A percentile compares a stretch with the other conserved stretches of the same genome.
phyloP scores from a whole-genome alignment of 768 basidiomycete species.

The Mycena crocata region DNA sequence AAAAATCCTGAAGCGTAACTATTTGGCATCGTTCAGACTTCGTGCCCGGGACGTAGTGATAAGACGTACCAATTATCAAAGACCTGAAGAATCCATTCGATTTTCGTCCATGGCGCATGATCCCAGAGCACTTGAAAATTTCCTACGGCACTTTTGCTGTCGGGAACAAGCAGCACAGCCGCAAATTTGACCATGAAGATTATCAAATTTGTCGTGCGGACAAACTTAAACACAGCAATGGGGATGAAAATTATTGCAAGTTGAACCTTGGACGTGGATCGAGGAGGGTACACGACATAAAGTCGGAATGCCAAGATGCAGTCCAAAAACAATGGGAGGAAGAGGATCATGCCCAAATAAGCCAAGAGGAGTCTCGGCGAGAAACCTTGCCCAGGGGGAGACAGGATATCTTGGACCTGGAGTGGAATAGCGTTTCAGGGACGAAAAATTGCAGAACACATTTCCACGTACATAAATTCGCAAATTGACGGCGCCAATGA shows the following conservation, averaged over 20 bases:
- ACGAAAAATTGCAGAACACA: too few species aligned
- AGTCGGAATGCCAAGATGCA: slow-evolving; percentile 52
- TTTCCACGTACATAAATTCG: slow-evolving; percentile 36
- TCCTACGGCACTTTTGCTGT: fast-evolving
- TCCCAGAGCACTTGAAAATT: slow-evolving; percentile 21
- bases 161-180: slow-evolving; percentile 5
- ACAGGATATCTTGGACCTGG: slow-evolving; percentile 13
- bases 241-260: slow-evolving; percentile 40
- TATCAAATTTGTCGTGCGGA: slow-evolving; percentile 36
- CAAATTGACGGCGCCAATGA: slow-evolving; percentile 39
- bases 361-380: slow-evolving; percentile 37
- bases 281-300: slow-evolving; percentile 47
- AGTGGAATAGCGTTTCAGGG: background rate
- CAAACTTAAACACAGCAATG: slow-evolving; percentile 44
- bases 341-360: slow-evolving; percentile 37
- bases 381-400: slow-evolving; percentile 32
- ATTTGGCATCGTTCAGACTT: too few species aligned
- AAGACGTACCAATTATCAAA: slow-evolving; percentile 42
- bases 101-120: slow-evolving; percentile 34
- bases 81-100: slow-evolving; percentile 49
- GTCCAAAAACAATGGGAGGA: slow-evolving; percentile 50
- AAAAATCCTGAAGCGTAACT: background rate
- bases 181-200: slow-evolving; percentile 26
- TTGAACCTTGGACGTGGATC: slow-evolving; percentile 25
- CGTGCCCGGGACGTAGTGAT: background rate